Evolutionary conservation across 495 filamentous ascomycete genomes (phyloP).

Genomic region (Cladorrhinum samala): DNA sequence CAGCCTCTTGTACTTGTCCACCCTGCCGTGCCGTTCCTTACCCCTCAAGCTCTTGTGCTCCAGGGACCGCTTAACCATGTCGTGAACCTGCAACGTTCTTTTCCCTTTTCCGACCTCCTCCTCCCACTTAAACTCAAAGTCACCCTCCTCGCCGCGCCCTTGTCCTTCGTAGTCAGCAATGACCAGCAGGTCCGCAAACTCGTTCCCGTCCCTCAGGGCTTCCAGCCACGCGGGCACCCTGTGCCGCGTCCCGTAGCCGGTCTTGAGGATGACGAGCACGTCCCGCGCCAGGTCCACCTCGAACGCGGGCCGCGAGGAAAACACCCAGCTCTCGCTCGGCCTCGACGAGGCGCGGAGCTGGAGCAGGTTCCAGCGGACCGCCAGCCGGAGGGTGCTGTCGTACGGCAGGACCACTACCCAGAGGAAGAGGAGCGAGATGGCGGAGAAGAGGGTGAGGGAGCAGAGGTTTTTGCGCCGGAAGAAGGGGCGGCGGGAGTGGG

Average conservation of each 20-base stretch:
- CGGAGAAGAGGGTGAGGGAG: not conserved
- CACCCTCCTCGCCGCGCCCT: not conserved
- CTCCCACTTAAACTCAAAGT: conserved; percentile 16
- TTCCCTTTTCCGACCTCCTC: not conserved
- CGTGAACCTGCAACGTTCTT: conserved; percentile 21
- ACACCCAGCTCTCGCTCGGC: conserved; percentile 18
- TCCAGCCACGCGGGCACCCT: conserved; percentile 33
- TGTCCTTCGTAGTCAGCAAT: conserved; percentile 33
- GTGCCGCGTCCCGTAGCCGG: conserved; percentile 37
- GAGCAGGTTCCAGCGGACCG: conserved; percentile 16
- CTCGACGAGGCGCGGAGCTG: not conserved
- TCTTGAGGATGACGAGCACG: conserved; percentile 39
- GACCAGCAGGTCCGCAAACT: conserved; percentile 32
- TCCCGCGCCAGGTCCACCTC: conserved; percentile 30
- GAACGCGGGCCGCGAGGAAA: conserved; percentile 7
- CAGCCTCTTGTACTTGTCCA: conserved; percentile 33
- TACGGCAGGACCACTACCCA: conserved; percentile 18
- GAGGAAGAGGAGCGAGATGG: conserved; percentile 4
- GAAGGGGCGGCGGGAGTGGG: too few relatives aligned
- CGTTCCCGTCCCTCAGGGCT: conserved; percentile 22
- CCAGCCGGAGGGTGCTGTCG: conserved; percentile 19
- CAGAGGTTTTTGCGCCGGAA: too few relatives aligned
- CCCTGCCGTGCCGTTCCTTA: conserved; percentile 20
- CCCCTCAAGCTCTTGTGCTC: conserved; percentile 1
- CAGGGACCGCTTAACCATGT: conserved; percentile 32